phyloP scores from a whole-genome alignment of 805 yeast species.

The Maudiozyma turicensis region DNA sequence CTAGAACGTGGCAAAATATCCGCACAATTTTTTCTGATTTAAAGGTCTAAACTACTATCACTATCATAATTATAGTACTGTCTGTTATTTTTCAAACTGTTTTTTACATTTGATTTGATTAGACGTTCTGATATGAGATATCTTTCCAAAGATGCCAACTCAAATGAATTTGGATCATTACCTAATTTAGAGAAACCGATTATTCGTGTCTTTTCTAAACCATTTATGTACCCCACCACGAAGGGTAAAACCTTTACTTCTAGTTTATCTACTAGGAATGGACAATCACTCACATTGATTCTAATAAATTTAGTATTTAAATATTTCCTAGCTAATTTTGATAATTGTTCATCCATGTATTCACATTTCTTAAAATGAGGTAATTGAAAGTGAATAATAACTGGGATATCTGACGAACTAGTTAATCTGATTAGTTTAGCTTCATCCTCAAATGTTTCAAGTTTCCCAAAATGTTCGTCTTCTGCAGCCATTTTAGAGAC shows the following conservation, averaged over 20 bases:
- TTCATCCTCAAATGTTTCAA: constrained; percentile 40
- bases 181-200: constrained; percentile 64
- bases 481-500: constrained; percentile 27
- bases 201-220: constrained; percentile 48
- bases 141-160: constrained; percentile 40
- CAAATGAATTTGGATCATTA: constrained; percentile 38
- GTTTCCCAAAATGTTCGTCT: constrained; percentile 36
- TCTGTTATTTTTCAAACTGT: neutral
- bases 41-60: constrained; percentile 5
- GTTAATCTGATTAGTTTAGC: constrained; percentile 46
- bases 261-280: constrained; percentile 60
- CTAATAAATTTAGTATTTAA: constrained; percentile 42
- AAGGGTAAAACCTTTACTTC: constrained; percentile 62
- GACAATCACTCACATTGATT: constrained; percentile 55
- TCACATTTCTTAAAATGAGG: constrained; percentile 52
- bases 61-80: constrained; percentile 4
- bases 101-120: neutral
- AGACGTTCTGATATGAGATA: constrained; percentile 15
- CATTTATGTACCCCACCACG: constrained; percentile 50
- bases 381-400: constrained; percentile 56
- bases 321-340: constrained; percentile 46
- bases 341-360: constrained; percentile 41
- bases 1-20: neutral
- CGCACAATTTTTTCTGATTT: neutral
- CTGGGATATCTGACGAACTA: constrained; percentile 29